Base-by-base conservation (phyloP, 2,329 filamentous ascomycete species). In the Fusarium solani-melongenae region DNA sequence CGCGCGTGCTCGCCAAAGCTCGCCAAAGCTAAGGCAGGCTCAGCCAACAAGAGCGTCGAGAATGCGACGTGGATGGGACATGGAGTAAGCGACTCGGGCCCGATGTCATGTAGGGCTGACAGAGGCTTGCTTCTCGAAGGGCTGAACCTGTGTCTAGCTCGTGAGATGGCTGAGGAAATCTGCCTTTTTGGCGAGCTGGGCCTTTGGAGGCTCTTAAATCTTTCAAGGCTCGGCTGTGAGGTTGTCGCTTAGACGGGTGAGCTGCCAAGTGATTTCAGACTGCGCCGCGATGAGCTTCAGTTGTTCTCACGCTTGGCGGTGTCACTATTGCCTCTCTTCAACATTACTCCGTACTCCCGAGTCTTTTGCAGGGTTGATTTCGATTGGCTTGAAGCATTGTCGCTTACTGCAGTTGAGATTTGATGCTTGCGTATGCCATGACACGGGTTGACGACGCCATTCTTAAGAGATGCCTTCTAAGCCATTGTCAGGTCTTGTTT, bases 1-100 rank as follows among this genome's bases (percentile, higher is more conserved):
- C 57, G 22, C 31, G 64, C 62, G 58, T 41, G 71, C 71, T 73
- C 71, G 71, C 71, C 71, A 73, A 74, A 62, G 71, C 62, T 64
- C 61, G 61, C 61, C 61, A 57, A 57, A 44, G 62, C 65, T 74
- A 74, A 71, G 20, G 33, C 29, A 58, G 33, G 36, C 34, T 70
- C 62, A 70, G 60, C 68, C 70, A 64, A 72, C 55, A 56, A 58
- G 29, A 10, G 34, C 24, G 15, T n/a, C 22, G 34, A 22, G 27
- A 44, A 41, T 39, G 20, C 33, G 57, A 60, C 57, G 57, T 33
- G 29, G 27, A 39, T 29, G 57, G 57, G 22, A 29, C 51, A 56
- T 33, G 33, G 51, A 36, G 31, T 36, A 34, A 55, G 24, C 22
- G 22, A n/a, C 22, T 56, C 22, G 17, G 39, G 10, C 31, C 58